These are phyloP conservation scores for Mycena filopes DNA, from an alignment of 768 basidiomycete species.

Conservation along the genomic window DNA sequence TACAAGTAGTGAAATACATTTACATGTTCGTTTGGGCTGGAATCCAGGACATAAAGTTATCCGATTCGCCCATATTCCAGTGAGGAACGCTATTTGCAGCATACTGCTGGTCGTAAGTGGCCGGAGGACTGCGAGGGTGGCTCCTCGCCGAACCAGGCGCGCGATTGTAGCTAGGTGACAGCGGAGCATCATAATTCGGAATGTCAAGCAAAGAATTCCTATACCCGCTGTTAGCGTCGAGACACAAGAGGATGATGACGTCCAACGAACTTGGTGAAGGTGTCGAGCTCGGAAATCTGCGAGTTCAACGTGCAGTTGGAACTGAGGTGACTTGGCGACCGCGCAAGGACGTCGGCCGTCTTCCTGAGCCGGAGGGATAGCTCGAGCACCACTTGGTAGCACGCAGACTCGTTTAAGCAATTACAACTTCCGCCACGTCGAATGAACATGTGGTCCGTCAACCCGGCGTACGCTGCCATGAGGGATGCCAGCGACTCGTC, in stretches of 20 bases:
- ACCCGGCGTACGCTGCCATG: constrained; percentile 24
- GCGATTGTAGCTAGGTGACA: not conserved
- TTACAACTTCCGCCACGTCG: constrained; percentile 21
- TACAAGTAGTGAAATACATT: no score
- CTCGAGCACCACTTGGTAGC: constrained; percentile 26
- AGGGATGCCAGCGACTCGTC: constrained; percentile 22
- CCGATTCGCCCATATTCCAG: constrained; percentile 11
- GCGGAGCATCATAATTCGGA: constrained; percentile 17
- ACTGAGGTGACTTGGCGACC: constrained; percentile 22
- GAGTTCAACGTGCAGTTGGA: constrained; percentile 22
- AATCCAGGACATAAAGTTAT: constrained; percentile 27
- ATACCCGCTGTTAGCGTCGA: constrained; percentile 4
- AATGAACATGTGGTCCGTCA: constrained; percentile 27
- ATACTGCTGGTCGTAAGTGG: constrained; percentile 14
- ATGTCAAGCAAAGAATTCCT: constrained; percentile 24
- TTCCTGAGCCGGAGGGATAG: constrained; percentile 28
- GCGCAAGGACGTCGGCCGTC: constrained; percentile 25
- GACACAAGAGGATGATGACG: not conserved
- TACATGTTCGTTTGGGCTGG: not conserved
- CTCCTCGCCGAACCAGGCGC: not conserved
- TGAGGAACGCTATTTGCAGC: not conserved
- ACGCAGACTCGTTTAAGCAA: constrained; percentile 20
- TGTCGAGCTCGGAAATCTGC: constrained; percentile 26
- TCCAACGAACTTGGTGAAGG: constrained; percentile 21
- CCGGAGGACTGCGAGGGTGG: constrained; percentile 11